Evolutionary conservation across 768 basidiomycete genomes (phyloP).

Genomic region (Lentinula boryana): DNA sequence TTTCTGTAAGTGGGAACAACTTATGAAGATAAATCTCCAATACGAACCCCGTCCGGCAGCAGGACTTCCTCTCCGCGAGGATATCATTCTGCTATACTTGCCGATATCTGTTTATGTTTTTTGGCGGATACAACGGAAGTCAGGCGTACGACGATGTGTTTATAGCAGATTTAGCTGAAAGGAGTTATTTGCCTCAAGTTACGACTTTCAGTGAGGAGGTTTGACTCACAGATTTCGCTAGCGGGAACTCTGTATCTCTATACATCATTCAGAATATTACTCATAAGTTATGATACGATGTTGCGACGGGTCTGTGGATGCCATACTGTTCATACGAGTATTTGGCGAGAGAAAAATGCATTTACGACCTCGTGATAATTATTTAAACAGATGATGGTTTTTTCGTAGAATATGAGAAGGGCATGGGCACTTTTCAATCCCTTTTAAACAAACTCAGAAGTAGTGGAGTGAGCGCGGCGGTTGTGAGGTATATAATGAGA

Average conservation of each 20-base stretch:
- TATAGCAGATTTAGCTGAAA: slow-evolving; percentile 79
- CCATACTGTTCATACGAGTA: slow-evolving; percentile 13
- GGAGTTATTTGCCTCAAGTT: slow-evolving; percentile 87
- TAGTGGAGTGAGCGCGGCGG: too few relatives aligned
- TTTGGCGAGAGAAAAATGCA: neutral
- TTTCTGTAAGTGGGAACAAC: too few relatives aligned
- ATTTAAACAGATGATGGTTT: too few relatives aligned
- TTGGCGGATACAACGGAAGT: slow-evolving; percentile 86
- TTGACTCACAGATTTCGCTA: neutral
- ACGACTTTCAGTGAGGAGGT: slow-evolving; percentile 63
- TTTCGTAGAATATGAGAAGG: too few relatives aligned
- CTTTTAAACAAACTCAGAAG: too few relatives aligned
- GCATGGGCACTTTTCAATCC: too few relatives aligned
- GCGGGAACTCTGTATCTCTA: too few relatives aligned
- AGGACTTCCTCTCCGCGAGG: slow-evolving; percentile 70
- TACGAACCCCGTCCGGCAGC: slow-evolving; percentile 67
- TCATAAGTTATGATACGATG: too few relatives aligned
- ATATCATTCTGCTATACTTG: slow-evolving; percentile 77
- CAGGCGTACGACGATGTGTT: slow-evolving; percentile 83
- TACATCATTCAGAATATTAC: too few relatives aligned
- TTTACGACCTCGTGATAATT: too few relatives aligned
- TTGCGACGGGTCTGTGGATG: slow-evolving; percentile 54
- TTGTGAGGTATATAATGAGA: too few relatives aligned
- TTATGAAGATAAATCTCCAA: slow-evolving; percentile 50
- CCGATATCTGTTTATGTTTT: slow-evolving; percentile 78